A percentile compares a stretch with the other conserved stretches of the same genome.
These are phyloP conservation scores for Ramularia endophylla DNA, from an alignment of 2,329 filamentous ascomycete species.

Conservation along the genomic window DNA sequence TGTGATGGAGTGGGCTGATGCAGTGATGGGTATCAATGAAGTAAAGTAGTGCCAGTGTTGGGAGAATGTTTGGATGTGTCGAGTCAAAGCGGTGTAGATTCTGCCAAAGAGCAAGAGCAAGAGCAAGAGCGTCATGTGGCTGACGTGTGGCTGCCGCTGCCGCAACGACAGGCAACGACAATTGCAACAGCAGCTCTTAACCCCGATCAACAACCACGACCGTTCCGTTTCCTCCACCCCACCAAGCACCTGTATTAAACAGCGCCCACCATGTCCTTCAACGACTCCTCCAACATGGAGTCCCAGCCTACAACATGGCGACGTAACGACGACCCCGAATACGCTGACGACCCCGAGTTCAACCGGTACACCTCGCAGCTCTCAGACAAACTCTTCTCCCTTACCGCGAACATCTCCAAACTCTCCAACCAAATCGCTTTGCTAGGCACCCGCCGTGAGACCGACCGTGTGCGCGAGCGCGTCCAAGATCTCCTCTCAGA, in stretches of 20 bases:
- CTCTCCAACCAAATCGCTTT: conserved; percentile 78
- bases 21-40: too few species aligned
- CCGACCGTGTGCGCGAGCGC: conserved; percentile 80
- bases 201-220: too few species aligned
- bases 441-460: conserved; percentile 85
- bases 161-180: too few species aligned
- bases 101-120: too few species aligned
- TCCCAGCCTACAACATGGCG: conserved; percentile 65
- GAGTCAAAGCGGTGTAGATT: too few species aligned
- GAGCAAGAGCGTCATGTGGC: too few species aligned
- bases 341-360: conserved; percentile 91
- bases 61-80: too few species aligned
- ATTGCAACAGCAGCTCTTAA: too few species aligned
- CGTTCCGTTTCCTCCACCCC: not conserved
- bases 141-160: too few species aligned
- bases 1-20: too few species aligned
- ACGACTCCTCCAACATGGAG: conserved; percentile 78
- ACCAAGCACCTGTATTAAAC: too few species aligned
- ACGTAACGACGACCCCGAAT: conserved; percentile 64
- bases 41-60: too few species aligned
- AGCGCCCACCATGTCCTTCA: conserved; percentile 69
- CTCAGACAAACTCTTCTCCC: conserved; percentile 80
- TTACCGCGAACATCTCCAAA: conserved; percentile 82
- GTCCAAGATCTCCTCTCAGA: conserved; percentile 85
- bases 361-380: conserved; percentile 73